Evolutionary conservation across 768 basidiomycete species (phyloP).

Genomic region (Mycena kentingensis): DNA sequence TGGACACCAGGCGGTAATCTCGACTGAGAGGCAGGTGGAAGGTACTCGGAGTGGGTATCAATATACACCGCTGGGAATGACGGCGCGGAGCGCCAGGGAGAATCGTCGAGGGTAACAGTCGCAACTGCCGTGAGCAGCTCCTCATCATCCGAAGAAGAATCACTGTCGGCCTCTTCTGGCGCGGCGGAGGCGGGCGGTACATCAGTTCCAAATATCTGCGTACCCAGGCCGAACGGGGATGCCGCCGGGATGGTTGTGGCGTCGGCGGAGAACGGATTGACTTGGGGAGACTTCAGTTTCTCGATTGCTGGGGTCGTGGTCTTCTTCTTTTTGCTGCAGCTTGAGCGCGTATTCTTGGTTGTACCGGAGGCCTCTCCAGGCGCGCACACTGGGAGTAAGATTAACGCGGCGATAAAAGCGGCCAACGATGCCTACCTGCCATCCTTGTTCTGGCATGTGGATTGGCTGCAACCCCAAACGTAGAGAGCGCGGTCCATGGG

Average conservation of each 20-base stretch:
- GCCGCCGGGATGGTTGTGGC: constrained; percentile 19
- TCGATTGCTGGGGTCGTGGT: constrained; percentile 39
- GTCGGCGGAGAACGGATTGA: constrained; percentile 67
- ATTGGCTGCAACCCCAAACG: constrained; percentile 77
- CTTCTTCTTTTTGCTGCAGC: constrained; percentile 59
- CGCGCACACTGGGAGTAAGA: constrained; percentile 63
- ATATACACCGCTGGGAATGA: constrained; percentile 71
- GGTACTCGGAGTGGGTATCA: constrained; percentile 72
- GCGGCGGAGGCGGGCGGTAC: constrained; percentile 19
- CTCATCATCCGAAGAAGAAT: constrained; percentile 40
- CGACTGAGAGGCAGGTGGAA: constrained; percentile 56
- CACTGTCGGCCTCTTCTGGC: constrained; percentile 31
- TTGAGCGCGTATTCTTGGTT: constrained; percentile 78
- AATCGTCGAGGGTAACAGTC: constrained; percentile 53
- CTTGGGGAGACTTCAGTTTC: constrained; percentile 36
- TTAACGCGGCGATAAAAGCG: constrained; percentile 12
- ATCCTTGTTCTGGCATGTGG: constrained; percentile 70
- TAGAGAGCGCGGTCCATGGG: constrained; percentile 84
- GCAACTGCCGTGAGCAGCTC: constrained; percentile 62
- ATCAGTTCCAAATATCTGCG: constrained; percentile 62
- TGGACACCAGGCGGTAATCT: constrained; percentile 47
- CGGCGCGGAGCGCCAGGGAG: constrained; percentile 68
- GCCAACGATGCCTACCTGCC: constrained; percentile 63
- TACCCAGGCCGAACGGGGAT: constrained; percentile 57
- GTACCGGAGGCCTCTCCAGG: constrained; percentile 74